Percentiles rank a stretch among this genome's conserved stretches.
Evolutionary conservation across 2,329 filamentous ascomycete genomes (phyloP).

Genomic region (Exserohilum turcica): DNA sequence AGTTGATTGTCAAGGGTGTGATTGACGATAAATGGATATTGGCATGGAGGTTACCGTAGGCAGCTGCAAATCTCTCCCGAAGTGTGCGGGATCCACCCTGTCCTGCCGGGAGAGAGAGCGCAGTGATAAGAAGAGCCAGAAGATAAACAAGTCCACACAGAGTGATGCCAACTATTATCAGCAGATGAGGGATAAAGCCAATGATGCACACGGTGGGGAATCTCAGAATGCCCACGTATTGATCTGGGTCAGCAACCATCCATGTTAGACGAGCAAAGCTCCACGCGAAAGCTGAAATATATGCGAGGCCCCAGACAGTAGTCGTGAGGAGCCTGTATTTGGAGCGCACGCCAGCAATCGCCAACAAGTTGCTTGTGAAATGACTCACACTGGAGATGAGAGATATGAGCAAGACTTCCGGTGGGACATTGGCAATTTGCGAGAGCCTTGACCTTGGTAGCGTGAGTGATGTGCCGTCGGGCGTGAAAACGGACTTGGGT

Average conservation of each 20-base stretch:
- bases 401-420: slow-evolving; percentile 84
- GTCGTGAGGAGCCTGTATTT: slow-evolving; percentile 84
- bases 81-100: slow-evolving; percentile 53
- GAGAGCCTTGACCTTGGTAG: slow-evolving; percentile 66
- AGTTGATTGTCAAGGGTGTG: slow-evolving; percentile 72
- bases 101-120: slow-evolving; percentile 65
- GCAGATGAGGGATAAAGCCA: slow-evolving; percentile 91
- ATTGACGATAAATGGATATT: slow-evolving; percentile 77
- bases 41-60: slow-evolving; percentile 89
- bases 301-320: slow-evolving; percentile 85
- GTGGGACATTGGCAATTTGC: slow-evolving; percentile 81
- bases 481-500: slow-evolving; percentile 45
- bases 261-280: slow-evolving; percentile 62
- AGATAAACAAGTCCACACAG: slow-evolving; percentile 78
- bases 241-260: slow-evolving; percentile 46
- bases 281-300: slow-evolving; percentile 84
- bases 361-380: slow-evolving; percentile 80
- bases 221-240: slow-evolving; percentile 71
- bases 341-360: slow-evolving; percentile 78
- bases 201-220: slow-evolving; percentile 96
- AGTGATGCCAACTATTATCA: slow-evolving; percentile 79
- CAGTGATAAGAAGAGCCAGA: slow-evolving; percentile 76
- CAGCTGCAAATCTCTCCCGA: slow-evolving; percentile 67
- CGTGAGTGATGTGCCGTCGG: slow-evolving; percentile 52
- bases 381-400: slow-evolving; percentile 90